phyloP scores from a whole-genome alignment of 2,329 filamentous ascomycete species.

The Diaporthe caulivora region DNA sequence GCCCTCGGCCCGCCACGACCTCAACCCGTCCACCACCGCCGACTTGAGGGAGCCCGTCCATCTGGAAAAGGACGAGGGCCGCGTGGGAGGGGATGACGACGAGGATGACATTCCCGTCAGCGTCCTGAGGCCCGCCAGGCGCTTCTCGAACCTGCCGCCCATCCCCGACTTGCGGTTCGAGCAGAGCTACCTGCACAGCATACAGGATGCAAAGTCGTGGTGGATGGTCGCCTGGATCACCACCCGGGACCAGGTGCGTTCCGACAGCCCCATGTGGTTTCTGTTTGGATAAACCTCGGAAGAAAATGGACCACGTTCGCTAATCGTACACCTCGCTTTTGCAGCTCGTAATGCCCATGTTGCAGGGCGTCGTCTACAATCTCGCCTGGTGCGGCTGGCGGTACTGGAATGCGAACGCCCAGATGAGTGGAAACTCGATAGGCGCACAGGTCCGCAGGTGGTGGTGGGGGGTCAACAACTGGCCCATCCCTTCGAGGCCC shows the following conservation, averaged over 20 bases:
- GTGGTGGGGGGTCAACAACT: constrained; percentile 97
- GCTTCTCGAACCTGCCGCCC: constrained; percentile 64
- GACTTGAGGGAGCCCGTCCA: constrained; percentile 73
- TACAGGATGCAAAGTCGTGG: constrained; percentile 83
- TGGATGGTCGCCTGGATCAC: constrained; percentile 88
- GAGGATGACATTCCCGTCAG: constrained; percentile 79
- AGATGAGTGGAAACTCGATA: constrained; percentile 79
- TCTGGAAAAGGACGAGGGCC: constrained; percentile 40
- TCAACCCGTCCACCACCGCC: constrained; percentile 83
- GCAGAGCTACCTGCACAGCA: constrained; percentile 95
- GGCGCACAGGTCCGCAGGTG: constrained; percentile 86
- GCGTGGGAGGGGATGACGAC: constrained; percentile 55
- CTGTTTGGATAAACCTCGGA: background rate
- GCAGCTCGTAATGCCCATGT: constrained; percentile 85
- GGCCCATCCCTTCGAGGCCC: constrained; percentile 67
- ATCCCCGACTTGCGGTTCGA: constrained; percentile 95
- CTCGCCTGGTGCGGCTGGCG: constrained; percentile 89
- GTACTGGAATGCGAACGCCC: constrained; percentile 85
- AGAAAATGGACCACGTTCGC: background rate
- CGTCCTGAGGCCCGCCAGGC: constrained; percentile 68
- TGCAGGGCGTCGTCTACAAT: constrained; percentile 92
- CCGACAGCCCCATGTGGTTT: background rate
- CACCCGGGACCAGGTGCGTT: constrained; percentile 82
- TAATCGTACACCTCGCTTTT: background rate
- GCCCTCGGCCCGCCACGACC: constrained; percentile 79